A percentile compares a stretch with the other conserved stretches of the same genome.
phyloP scores from a whole-genome alignment of 768 basidiomycete species.

The Termitomyces eurrhizus region DNA sequence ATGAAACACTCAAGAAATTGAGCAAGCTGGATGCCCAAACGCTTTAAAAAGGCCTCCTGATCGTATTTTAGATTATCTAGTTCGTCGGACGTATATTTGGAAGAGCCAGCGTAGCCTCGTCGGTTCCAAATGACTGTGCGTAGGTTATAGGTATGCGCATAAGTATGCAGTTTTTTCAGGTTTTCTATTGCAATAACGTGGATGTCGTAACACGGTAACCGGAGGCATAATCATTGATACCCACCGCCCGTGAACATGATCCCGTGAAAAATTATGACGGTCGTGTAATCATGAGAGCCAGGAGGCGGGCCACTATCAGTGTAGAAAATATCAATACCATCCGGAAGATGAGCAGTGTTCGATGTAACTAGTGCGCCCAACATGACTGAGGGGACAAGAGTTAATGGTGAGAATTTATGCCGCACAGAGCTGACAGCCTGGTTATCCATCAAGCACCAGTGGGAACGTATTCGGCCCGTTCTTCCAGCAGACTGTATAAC shows the following conservation, averaged over 20 bases:
- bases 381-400: not conserved
- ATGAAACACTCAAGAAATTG: slow-evolving; percentile 26
- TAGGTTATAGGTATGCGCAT: slow-evolving; percentile 22
- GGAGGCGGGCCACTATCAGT: slow-evolving; percentile 31
- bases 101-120: slow-evolving; percentile 30
- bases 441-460: not conserved
- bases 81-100: slow-evolving; percentile 27
- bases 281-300: slow-evolving; percentile 28
- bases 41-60: slow-evolving; percentile 21
- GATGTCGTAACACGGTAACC: not conserved
- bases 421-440: not conserved
- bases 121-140: slow-evolving; percentile 27
- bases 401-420: not conserved
- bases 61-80: slow-evolving; percentile 25
- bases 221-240: slow-evolving; percentile 6
- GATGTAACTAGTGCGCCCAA: not conserved
- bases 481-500: not conserved
- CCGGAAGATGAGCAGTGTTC: slow-evolving; percentile 6
- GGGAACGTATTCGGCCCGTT: not conserved
- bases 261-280: slow-evolving; percentile 32
- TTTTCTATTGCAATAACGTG: slow-evolving; percentile 7
- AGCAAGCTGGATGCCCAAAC: slow-evolving; percentile 21
- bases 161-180: slow-evolving; percentile 17
- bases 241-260: slow-evolving; percentile 28
- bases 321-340: slow-evolving; percentile 25